Evolutionary conservation across 306 rosid genomes (phyloP), one percentile per base, ranked within the genome.

Genomic region (Rubus parviflorus): DNA sequence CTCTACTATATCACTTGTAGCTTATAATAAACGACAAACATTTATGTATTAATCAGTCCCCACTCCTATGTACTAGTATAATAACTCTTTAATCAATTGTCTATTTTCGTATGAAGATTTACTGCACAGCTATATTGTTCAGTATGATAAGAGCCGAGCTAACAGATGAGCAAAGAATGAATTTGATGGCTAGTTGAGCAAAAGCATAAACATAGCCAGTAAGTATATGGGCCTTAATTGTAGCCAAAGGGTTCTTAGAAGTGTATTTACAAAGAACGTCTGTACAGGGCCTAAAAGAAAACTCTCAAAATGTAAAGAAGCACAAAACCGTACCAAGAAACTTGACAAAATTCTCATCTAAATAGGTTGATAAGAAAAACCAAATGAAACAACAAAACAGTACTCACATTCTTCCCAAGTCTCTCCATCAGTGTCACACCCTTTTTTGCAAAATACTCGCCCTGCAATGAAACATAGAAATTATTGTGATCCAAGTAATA

Each of bases 401-500:
- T 51, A 84, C 93, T 94, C 71, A 90, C 98, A 94, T 84, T 89
- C 92, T 61, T 92, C 95, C 95, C 93, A 90, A 6, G 90, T 83
- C 9, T 94, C 97, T 57, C 82, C 93, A 8, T 94, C 97, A 0
- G 97, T 37, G 19, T 77, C 82, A 80, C 97, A 94, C 2, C 98
- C 98, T 81, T 94, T 94, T 73, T 94, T 94, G 97, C 98, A 94
- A 87, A 92, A 94, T 4, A 94, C 93, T 68, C 97, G 74, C 98
- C 98, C 97, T 94, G 60, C 76, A 83, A 78, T 10, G 70, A 78
- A 62, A 70, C 75, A 86, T 46, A 47, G 30, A 30, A 72, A 48
- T 68, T 47, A 66, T 13, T 48, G 19, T 60, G 15, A 79, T 7
- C 23, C 43, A n/a, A 1, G 49, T 15, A 3, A 35, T 38, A 60